Evolutionary conservation across 2,329 filamentous ascomycete species (phyloP).

Genomic region (Helotiales sp.): DNA sequence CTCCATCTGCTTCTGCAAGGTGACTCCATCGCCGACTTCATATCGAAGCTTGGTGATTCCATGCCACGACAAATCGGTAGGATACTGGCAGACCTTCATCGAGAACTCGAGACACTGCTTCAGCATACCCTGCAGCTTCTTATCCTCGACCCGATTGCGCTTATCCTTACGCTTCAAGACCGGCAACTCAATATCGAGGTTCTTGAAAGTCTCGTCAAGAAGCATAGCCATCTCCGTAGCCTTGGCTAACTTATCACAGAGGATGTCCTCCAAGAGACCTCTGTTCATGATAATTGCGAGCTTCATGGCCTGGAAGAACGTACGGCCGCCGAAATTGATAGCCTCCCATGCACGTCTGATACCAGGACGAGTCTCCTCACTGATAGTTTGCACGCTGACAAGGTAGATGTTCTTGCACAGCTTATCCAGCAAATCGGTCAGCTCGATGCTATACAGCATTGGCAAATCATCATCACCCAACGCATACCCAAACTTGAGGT

Average conservation of each 20-base stretch:
- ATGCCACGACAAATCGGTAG: background rate
- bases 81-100: background rate
- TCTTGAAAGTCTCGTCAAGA: background rate
- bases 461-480: background rate
- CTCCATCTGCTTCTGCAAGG: conserved; percentile 5
- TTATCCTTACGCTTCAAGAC: background rate
- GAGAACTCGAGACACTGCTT: background rate
- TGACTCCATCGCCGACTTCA: background rate
- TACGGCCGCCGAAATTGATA: background rate
- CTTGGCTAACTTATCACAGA: background rate
- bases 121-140: conserved; percentile 7
- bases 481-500: background rate
- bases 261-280: background rate
- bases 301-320: background rate
- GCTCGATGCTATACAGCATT: background rate
- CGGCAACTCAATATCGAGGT: background rate
- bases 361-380: background rate
- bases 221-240: background rate
- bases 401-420: background rate
- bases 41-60: background rate
- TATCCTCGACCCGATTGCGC: background rate
- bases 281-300: background rate
- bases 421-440: background rate
- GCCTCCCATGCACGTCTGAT: background rate
- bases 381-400: background rate